Percentiles rank a stretch among this genome's conserved stretches.
Conservation (phyloP, 2,329 filamentous ascomycete species). For the Diaporthe velutina region DNA sequence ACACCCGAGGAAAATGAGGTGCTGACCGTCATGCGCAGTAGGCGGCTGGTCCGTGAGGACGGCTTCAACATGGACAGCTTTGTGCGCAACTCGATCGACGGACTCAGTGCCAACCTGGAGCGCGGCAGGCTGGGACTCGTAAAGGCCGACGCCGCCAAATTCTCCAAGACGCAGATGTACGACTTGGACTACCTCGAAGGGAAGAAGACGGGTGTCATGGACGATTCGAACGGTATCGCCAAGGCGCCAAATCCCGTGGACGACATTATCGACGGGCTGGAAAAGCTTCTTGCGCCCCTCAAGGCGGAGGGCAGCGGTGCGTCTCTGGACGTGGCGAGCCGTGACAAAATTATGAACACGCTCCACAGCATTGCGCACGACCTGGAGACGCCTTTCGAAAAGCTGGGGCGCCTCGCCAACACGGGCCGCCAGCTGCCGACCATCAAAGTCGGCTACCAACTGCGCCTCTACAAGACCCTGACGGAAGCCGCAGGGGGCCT, state of each 20-base stretch:
- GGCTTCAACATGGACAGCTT: constrained; percentile 51
- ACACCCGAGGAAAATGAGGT: constrained; percentile 45
- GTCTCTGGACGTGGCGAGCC: neutral
- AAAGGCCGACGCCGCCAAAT: neutral
- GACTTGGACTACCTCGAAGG: neutral
- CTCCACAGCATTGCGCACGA: neutral
- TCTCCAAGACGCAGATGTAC: neutral
- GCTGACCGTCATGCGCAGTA: constrained; percentile 47
- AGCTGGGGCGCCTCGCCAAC: neutral
- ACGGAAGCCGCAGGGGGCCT: neutral
- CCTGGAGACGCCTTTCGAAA: neutral
- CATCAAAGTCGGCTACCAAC: neutral
- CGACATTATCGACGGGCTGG: neutral
- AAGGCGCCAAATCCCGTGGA: neutral
- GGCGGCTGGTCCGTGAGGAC: constrained; percentile 50
- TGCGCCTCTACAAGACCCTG: neutral
- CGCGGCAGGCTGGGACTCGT: constrained; percentile 44
- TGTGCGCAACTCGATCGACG: constrained; percentile 46
- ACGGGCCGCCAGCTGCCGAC: neutral
- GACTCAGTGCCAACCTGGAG: constrained; percentile 44
- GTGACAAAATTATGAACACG: neutral
- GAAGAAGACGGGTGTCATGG: neutral
- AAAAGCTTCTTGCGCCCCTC: neutral
- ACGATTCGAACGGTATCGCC: neutral
- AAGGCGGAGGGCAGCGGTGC: neutral